These are phyloP conservation scores for Rhizopogon rudus DNA, from an alignment of 768 basidiomycete species.

Conservation along the genomic window DNA sequence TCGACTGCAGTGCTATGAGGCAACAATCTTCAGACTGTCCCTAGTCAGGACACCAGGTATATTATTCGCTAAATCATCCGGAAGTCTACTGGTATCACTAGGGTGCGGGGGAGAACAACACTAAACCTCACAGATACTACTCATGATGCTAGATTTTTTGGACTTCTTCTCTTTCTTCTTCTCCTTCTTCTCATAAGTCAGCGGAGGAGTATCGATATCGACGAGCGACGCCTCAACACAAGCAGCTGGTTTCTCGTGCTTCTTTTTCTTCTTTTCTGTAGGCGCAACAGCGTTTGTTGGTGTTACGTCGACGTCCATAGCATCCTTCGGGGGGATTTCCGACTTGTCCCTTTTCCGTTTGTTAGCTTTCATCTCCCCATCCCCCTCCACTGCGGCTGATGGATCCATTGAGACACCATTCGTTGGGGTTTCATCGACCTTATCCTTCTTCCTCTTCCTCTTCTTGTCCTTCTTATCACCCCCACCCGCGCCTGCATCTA, in stretches of 20 bases:
- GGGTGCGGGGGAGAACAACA: background rate
- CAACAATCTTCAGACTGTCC: too few relatives aligned
- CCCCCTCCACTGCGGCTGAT: background rate
- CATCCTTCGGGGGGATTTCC: slow-evolving; percentile 12
- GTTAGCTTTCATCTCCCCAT: slow-evolving; percentile 19
- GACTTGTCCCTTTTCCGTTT: slow-evolving; percentile 16
- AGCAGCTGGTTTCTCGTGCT: slow-evolving; percentile 7
- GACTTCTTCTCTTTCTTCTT: slow-evolving; percentile 12
- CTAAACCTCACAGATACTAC: background rate
- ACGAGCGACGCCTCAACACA: slow-evolving; percentile 12
- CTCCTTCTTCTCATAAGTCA: slow-evolving; percentile 12
- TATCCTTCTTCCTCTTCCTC: slow-evolving; percentile 27
- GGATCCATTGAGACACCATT: background rate
- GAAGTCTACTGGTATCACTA: too few relatives aligned
- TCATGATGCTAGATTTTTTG: slow-evolving; percentile 8
- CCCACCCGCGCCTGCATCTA: slow-evolving; percentile 7
- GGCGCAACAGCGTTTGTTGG: slow-evolving; percentile 9
- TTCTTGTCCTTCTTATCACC: slow-evolving; percentile 4
- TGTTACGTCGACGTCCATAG: slow-evolving; percentile 13
- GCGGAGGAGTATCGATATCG: slow-evolving; percentile 10
- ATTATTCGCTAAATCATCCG: background rate
- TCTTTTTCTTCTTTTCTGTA: slow-evolving; percentile 15
- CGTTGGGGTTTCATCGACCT: slow-evolving; percentile 19
- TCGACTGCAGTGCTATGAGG: too few relatives aligned
- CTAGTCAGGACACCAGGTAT: background rate